These are phyloP conservation scores for Wallacemonas collosoma DNA, from an alignment of 208 protist genomes.

Conservation along the genomic window DNA sequence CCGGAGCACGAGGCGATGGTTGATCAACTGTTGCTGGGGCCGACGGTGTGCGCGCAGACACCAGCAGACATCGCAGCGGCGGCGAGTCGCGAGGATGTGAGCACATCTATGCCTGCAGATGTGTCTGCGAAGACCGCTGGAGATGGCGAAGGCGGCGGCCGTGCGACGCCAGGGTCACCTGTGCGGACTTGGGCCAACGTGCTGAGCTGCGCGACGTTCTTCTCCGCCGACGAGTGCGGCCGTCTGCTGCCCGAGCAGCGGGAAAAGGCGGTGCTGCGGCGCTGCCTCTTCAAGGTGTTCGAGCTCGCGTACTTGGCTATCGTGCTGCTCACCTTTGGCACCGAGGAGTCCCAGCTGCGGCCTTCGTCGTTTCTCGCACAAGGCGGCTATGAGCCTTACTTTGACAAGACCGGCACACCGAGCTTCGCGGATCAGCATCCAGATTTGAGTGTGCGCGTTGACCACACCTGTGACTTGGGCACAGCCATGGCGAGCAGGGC, in stretches of 20 bases:
- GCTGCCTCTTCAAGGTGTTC: constrained; percentile 50
- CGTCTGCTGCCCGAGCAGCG: constrained; percentile 15
- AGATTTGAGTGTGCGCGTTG: constrained; percentile 4
- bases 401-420: neutral
- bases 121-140: neutral
- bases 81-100: neutral
- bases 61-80: neutral
- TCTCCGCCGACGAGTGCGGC: constrained; percentile 13
- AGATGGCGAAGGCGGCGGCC: neutral
- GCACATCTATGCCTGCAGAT: neutral
- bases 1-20: constrained; percentile 14
- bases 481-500: neutral
- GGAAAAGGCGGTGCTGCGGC: constrained; percentile 13
- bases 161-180: neutral
- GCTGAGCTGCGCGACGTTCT: constrained; percentile 11
- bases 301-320: constrained; percentile 46
- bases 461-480: neutral
- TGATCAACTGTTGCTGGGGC: constrained; percentile 9
- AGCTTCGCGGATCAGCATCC: neutral
- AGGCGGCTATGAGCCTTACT: constrained; percentile 11
- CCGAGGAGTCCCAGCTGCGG: constrained; percentile 25
- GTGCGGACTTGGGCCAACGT: constrained; percentile 7
- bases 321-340: constrained; percentile 43
- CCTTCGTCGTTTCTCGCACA: constrained; percentile 16
- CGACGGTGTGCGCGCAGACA: constrained; percentile 9